Evolutionary conservation across 2,329 filamentous ascomycete species (phyloP), one percentile per base, ranked within the genome.

Genomic region (Beauveria australis): DNA sequence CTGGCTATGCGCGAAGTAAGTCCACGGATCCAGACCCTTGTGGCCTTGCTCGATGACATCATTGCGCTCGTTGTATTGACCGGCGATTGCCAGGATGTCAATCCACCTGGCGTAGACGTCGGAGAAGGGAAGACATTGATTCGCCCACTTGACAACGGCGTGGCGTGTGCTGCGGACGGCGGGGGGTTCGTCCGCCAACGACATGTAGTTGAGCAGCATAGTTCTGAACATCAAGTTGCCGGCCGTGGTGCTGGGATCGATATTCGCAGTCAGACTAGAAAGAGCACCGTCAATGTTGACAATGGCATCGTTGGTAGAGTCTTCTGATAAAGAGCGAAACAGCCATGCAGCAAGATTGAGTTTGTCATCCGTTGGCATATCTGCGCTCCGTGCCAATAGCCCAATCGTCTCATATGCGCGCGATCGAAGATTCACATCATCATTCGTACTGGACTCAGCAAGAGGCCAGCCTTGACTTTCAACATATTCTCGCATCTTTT

Each of bases 371-470:
- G 84, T 67, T 4, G 85, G 76, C 66, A 84, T 81, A 3, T 80
- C 74, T 4, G 87, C 83, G 4, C 83, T 84, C 64, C 86, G 85
- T 59, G 89, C 86, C 26, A 97, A 74, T 16, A 94, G 82, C 0
- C 93, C 94, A 44, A 97, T 91, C 0, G 90, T 92, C 71, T 97
- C 93, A 72, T 97, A 97, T 1, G 89, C 92, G 68, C 89, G 87
- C 6, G 87, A 87, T 46, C 93, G 85, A 48, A 96, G 78, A 3
- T 83, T 81, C 59, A 87, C 76, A 59, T 87, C 84, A 53, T 88
- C 85, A 12, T 79, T 72, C 2, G 82, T 80, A 14, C 79, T 71
- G 64, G 84, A 81, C 57, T 84, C 75, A 1, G 87, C 82, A 22
- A 76, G 76, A 2, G 92, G 92, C 92, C 92, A 97, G 6, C 92